Evolutionary conservation across 257 asterid species (phyloP), one percentile per base, ranked within the genome.

Genomic region (Ehretia macrophylla): DNA sequence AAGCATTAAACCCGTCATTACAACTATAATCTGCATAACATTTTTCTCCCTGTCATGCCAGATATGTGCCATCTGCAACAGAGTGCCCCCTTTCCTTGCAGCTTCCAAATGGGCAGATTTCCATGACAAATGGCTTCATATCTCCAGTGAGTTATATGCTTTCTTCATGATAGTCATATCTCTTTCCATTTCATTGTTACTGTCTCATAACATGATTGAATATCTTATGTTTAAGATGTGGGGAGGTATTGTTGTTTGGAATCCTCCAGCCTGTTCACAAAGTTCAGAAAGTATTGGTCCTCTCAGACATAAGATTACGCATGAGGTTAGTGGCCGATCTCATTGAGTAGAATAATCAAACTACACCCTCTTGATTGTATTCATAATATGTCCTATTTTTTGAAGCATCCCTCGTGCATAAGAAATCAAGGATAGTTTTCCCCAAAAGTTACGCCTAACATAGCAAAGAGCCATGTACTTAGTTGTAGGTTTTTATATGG

Each of bases 231-330:
- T 80, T 59, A 74, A 92, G 99, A 86, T 86, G 95, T 92, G 99
- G 97, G 99, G 99, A 62, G 81, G 99, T 59, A 84, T 92, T 59
- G 79, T 83, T 75, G 91, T 88, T 61, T 88, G 97, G 97, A 92
- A 88, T 61, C 92, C 97, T 70, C 78, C 90, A 8, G 79, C 75
- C 71, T 88, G 96, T 77, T 77, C 73, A 54, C 77, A 64, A 22
- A 81, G 62, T 68, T 68, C 79, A 16, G 67, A 66, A 59, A 18
- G 67, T 62, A 71, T 59, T 60, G 67, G 63, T 49, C 84, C 19
- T 73, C 73, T 59, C 72, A 77, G 85, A 51, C 78, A 60, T 63
- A 88, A 65, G 72, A 78, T 92, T 65, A 69, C 95, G 58, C 71
- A 84, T 51, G 84, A 84, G 90, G 97, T 86, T 60, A 76, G 87